Conservation (phyloP, 1,284 basidiomycete genomes). For the Cutaneotrichosporon dermatis region DNA sequence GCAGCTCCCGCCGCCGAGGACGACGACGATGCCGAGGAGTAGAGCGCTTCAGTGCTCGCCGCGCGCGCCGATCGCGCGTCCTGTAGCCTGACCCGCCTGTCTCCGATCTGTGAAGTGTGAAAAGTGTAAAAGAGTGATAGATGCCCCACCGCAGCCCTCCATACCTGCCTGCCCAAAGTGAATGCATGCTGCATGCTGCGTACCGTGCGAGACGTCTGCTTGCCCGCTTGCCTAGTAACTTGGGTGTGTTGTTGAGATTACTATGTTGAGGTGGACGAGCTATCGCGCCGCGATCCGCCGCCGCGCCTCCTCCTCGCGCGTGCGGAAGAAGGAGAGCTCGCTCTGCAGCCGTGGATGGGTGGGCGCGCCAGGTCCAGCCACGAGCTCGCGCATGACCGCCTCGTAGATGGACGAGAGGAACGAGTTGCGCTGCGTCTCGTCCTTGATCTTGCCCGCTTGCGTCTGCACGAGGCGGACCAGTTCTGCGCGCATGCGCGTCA, state of each 20-base stretch:
- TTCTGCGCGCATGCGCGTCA: conserved; percentile 79
- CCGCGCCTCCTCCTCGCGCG: conserved; percentile 58
- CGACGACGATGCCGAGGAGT: conserved; percentile 24
- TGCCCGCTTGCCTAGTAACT: too few species aligned
- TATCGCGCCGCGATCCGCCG: conserved; percentile 38
- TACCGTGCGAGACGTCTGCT: background rate
- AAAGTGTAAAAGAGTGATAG: background rate
- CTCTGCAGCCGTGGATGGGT: conserved; percentile 58
- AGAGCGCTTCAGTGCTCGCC: background rate
- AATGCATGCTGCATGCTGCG: background rate
- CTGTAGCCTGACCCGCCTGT: background rate
- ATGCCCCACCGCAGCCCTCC: background rate
- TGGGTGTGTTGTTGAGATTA: too few species aligned
- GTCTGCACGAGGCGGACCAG: conserved; percentile 69
- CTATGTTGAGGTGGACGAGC: background rate
- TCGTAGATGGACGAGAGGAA: conserved; percentile 72
- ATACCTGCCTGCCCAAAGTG: background rate
- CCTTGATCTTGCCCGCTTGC: conserved; percentile 65
- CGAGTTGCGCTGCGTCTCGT: conserved; percentile 57
- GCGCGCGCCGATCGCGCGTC: too few species aligned
- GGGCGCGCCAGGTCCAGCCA: conserved; percentile 52
- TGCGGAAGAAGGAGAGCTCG: conserved; percentile 59
- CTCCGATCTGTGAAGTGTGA: background rate
- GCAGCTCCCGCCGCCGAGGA: conserved; percentile 25
- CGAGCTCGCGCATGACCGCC: conserved; percentile 67